phyloP scores from a whole-genome alignment of 164 flowering plant genomes.

The Umbellularia californica region DNA sequence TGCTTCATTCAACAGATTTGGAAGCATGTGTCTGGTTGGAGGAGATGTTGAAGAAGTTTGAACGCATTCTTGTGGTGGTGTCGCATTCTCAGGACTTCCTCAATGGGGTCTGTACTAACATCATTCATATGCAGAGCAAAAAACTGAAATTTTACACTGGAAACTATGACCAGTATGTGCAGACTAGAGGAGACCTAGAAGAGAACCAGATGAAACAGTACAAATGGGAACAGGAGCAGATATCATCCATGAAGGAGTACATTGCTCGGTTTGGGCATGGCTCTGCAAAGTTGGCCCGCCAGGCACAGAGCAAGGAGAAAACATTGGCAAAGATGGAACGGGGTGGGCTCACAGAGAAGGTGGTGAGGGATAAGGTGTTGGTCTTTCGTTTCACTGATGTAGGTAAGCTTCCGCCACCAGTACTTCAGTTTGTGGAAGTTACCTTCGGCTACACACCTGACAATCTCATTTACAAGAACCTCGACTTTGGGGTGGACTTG shows the following conservation, averaged over 20 bases:
- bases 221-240: conserved; percentile 99
- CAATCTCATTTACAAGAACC: conserved; percentile 73
- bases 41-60: conserved; percentile 83
- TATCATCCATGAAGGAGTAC: conserved; percentile 86
- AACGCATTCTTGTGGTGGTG: conserved; percentile 83
- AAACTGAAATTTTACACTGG: conserved; percentile 77
- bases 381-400: conserved; percentile 87
- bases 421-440: conserved; percentile 91
- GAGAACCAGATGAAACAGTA: conserved; percentile 99
- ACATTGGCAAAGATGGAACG: conserved; percentile 97
- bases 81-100: conserved; percentile 97
- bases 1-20: conserved; percentile 44
- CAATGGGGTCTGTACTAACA: conserved; percentile 95
- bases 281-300: conserved; percentile 94
- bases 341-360: conserved; percentile 91
- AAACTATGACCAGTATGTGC: conserved; percentile 87
- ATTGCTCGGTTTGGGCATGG: conserved; percentile 98
- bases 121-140: conserved; percentile 94
- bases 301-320: conserved; percentile 97
- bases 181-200: conserved; percentile 90
- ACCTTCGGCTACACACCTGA: conserved; percentile 91
- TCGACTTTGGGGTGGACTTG: conserved; percentile 93
- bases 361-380: conserved; percentile 62
- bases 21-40: conserved; percentile 99
- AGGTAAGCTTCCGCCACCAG: conserved; percentile 98